A percentile compares a stretch with the other conserved stretches of the same genome.
Evolutionary conservation across 192 early-diverging fungal species (phyloP).

Genomic region (Coemansia sp.): DNA sequence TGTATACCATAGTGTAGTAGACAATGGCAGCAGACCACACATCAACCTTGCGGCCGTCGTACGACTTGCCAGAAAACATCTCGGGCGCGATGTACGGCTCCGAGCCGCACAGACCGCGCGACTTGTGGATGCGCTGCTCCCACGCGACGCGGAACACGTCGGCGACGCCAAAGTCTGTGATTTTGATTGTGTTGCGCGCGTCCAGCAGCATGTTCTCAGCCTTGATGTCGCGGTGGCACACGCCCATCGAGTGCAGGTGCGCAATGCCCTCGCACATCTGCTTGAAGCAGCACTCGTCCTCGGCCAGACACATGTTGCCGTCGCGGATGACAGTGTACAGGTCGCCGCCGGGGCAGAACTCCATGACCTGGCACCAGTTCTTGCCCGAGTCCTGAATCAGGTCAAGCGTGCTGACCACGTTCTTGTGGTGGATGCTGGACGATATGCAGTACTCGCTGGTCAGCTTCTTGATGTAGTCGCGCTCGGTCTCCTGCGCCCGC

Average conservation of each 20-base stretch:
- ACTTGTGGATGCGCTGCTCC: slow-evolving; percentile 73
- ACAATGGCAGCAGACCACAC: slow-evolving; percentile 95
- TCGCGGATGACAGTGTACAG: slow-evolving; percentile 77
- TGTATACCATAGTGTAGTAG: slow-evolving; percentile 77
- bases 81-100: slow-evolving; percentile 98
- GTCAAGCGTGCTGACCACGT: slow-evolving; percentile 93
- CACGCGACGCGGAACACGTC: slow-evolving; percentile 92
- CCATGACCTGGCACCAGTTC: slow-evolving; percentile 79
- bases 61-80: slow-evolving; percentile 70
- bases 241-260: slow-evolving; percentile 90
- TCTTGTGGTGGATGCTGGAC: slow-evolving; percentile 84
- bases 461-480: slow-evolving; percentile 94
- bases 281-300: slow-evolving; percentile 90
- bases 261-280: slow-evolving; percentile 87
- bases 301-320: slow-evolving; percentile 71
- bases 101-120: slow-evolving; percentile 88
- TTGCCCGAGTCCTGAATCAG: slow-evolving; percentile 89
- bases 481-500: slow-evolving; percentile 81
- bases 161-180: slow-evolving; percentile 97
- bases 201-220: slow-evolving; percentile 90
- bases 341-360: slow-evolving; percentile 92
- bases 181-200: slow-evolving; percentile 78
- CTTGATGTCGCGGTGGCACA: slow-evolving; percentile 89
- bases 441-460: slow-evolving; percentile 94
- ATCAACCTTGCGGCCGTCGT: slow-evolving; percentile 88